Evolutionary conservation across 495 filamentous ascomycete species (phyloP), one percentile per base, ranked within the genome.

Genomic region (Penicillium argentinense): DNA sequence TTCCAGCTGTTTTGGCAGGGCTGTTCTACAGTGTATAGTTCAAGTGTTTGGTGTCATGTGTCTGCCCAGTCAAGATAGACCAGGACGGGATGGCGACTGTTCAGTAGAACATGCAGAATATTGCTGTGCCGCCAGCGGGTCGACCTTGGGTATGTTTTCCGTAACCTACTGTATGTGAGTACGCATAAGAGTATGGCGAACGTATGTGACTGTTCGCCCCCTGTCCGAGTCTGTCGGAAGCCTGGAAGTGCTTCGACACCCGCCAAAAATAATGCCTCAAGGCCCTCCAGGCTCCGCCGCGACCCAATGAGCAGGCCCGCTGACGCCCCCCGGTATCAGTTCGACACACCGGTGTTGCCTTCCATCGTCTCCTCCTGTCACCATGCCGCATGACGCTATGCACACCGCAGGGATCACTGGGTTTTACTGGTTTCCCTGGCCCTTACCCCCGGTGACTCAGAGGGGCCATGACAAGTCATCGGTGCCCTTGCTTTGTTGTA

Each of bases 351-450:
- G 37, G 46, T 41, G 27, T 40, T 29, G 14, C 25, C 45, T 34
- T n/a, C n/a, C n/a, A n/a, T n/a, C n/a, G n/a, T n/a, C n/a, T n/a
- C n/a, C 42, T 46, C 37, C 47, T 43, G 39, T 42, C 46, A 40
- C 47, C 41, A 56, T 61, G 54, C 49, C 47, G 48, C 57, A 63
- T 63, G 53, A 57, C 57, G 57, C 57, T 57, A 60, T 59, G 49
- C 52, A 30, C 11, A 18, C 46, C 47, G 59, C 59, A 62, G 58
- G 55, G 49, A 62, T 59, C 45, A 36, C 23, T 30, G 49, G 34
- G 22, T 37, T 39, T 30, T 16, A 36, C 33, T 7, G 33, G 17
- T n/a, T n/a, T n/a, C n/a, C n/a, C n/a, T n/a, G n/a, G n/a, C n/a
- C n/a, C n/a, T n/a, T n/a, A n/a, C n/a, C 33, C 25, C 25, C 27